phyloP scores from a whole-genome alignment of 352 stramenopile genomes.

The Globisporangium rhizosaccharum region DNA sequence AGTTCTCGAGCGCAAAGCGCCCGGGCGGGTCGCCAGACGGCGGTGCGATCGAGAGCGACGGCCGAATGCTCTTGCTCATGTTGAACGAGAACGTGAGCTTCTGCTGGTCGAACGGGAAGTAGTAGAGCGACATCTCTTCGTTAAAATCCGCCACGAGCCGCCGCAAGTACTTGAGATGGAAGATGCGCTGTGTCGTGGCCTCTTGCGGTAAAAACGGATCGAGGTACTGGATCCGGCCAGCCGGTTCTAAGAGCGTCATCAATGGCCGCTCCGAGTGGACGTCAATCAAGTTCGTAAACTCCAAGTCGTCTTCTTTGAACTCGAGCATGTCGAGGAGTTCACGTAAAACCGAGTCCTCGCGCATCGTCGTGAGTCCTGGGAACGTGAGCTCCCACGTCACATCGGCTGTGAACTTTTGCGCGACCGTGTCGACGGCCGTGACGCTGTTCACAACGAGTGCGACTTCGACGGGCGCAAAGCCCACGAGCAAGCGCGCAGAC shows the following conservation, averaged over 20 bases:
- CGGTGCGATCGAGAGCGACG: constrained; percentile 13
- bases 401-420: constrained; percentile 22
- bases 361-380: constrained; percentile 20
- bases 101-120: constrained; percentile 37
- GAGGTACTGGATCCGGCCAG: not conserved
- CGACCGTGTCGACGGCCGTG: constrained; percentile 21
- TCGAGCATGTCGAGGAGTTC: constrained; percentile 28
- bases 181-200: not conserved
- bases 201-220: constrained; percentile 9
- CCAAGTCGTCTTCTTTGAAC: constrained; percentile 22
- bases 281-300: constrained; percentile 25
- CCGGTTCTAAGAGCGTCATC: constrained; percentile 1
- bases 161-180: constrained; percentile 20
- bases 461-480: constrained; percentile 17
- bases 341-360: constrained; percentile 22
- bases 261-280: constrained; percentile 11
- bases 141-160: constrained; percentile 24
- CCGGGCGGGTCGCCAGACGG: constrained; percentile 11
- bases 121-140: constrained; percentile 34
- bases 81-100: constrained; percentile 31
- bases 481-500: constrained; percentile 17
- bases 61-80: constrained; percentile 13
- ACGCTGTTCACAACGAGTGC: constrained; percentile 22
- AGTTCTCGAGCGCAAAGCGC: constrained; percentile 25
- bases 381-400: constrained; percentile 29